A percentile compares a stretch with the other conserved stretches of the same genome.
Evolutionary conservation across 2,329 filamentous ascomycete genomes (phyloP).

Genomic region (Stemphylium lycopersici): DNA sequence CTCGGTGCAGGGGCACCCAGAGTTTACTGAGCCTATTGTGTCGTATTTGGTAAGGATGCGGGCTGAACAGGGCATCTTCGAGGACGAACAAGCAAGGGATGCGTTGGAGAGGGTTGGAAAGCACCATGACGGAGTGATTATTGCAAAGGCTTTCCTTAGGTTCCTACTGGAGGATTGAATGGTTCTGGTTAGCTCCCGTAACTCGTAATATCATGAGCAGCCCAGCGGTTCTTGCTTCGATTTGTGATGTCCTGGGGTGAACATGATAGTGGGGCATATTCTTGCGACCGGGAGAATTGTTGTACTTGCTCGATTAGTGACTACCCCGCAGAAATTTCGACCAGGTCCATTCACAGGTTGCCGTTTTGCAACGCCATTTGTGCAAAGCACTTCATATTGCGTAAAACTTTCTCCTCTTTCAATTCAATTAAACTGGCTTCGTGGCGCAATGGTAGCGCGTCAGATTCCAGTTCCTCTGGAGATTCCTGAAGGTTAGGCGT

Average conservation of each 20-base stretch:
- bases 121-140: slow-evolving; percentile 78
- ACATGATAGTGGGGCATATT: too few relatives aligned
- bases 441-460: slow-evolving; percentile 22
- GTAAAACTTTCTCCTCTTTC: not conserved
- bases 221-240: too few relatives aligned
- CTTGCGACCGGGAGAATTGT: too few relatives aligned
- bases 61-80: slow-evolving; percentile 70
- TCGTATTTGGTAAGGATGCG: slow-evolving; percentile 69
- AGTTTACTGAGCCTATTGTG: slow-evolving; percentile 77
- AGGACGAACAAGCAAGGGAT: slow-evolving; percentile 70
- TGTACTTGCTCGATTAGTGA: not conserved
- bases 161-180: slow-evolving; percentile 69
- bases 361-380: too few relatives aligned
- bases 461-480: slow-evolving; percentile 20
- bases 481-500: slow-evolving; percentile 20
- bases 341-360: too few relatives aligned
- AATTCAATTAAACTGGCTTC: slow-evolving; percentile 13
- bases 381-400: not conserved
- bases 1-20: slow-evolving; percentile 85
- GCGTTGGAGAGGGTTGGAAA: slow-evolving; percentile 69
- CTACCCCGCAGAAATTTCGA: not conserved
- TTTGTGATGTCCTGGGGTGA: too few relatives aligned
- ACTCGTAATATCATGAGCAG: too few relatives aligned
- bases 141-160: slow-evolving; percentile 75
- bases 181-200: too few relatives aligned